Evolutionary conservation across 2,329 filamentous ascomycete species (phyloP), one percentile per base, ranked within the genome.

Genomic region (Alternaria panax): DNA sequence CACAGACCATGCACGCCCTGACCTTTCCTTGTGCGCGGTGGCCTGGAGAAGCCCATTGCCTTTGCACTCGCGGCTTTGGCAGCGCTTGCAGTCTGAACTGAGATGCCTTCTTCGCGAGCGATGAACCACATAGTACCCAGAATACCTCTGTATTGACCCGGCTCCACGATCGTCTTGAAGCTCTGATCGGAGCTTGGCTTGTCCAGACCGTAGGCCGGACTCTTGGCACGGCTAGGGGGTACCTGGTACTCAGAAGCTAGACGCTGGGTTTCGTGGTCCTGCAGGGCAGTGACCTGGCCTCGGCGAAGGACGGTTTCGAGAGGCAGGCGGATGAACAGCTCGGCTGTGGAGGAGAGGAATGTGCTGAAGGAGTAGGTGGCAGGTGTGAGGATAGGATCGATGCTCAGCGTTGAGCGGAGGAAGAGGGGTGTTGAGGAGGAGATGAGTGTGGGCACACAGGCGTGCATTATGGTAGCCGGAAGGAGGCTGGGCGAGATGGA

Each of bases 91-190:
- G 72, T 59, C 16, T 78, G 60, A 48, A 77, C 68, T 50, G 80
- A 69, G 82, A 60, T 80, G 7, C 95, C 95, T 77, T 99, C 95
- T 70, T 96, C 91, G 34, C 89, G 85, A 1, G 91, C 85, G 62
- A 99, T 95, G 60, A 87, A 87, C 83, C 92, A 94, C 86, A 97
- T 93, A 2, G 94, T 97, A 3, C 92, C 92, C n/a, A 95, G 77
- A 1, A 97, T 84, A n/a, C 95, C 95, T 32, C 87, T 84, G 76
- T 97, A 99, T 4, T 87, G 87, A 2, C 93, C 93, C 0, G 92
- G 84, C 2, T 91, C 88, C 0, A 98, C 88, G 54, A 97, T 89
- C 0, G 92, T 93, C 55, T 92, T 88, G 79, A 82, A 68, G 52
- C 78, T 78, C 65, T 65, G 66, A 14, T 77, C 66, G 7, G 34